A percentile compares a stretch with the other conserved stretches of the same genome.
Evolutionary conservation across 495 filamentous ascomycete species (phyloP).

Genomic region (Penicillium paradoxum): DNA sequence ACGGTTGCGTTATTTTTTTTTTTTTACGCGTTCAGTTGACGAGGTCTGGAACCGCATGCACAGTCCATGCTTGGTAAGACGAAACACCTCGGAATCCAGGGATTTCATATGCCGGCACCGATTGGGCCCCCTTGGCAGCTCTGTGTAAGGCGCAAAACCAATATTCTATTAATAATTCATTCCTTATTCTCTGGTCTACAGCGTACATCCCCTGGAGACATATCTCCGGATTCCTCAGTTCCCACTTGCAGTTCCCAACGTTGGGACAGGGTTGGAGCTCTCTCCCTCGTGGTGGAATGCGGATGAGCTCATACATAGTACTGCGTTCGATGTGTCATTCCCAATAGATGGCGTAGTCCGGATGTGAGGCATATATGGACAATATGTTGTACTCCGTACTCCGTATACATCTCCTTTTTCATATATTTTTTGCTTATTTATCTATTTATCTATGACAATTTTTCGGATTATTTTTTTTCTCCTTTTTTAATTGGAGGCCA

Average conservation of each 20-base stretch:
- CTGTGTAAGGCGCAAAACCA: slow-evolving; percentile 1
- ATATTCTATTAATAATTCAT: slow-evolving; percentile 7
- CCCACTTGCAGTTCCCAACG: slow-evolving; percentile 9
- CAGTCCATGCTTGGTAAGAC: not conserved
- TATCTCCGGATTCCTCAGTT: not conserved
- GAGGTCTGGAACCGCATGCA: not conserved
- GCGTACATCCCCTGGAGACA: not conserved
- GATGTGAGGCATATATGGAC: slow-evolving; percentile 6
- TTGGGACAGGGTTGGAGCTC: not conserved
- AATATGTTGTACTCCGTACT: not conserved
- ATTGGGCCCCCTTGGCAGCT: slow-evolving; percentile 2
- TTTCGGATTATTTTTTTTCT: no score
- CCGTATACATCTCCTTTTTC: not conserved
- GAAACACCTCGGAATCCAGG: slow-evolving; percentile 8
- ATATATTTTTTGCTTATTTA: no score
- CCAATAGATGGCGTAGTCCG: not conserved
- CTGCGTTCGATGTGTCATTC: not conserved
- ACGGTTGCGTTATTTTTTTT: slow-evolving; percentile 14
- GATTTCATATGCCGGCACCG: not conserved
- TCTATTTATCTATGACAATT: no score
- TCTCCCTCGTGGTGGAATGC: not conserved
- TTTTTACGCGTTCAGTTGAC: not conserved
- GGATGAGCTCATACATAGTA: not conserved
- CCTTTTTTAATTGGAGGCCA: no score
- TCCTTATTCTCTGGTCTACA: not conserved